phyloP scores from a whole-genome alignment of 1,284 basidiomycete genomes.

The Tremellales sp. region DNA sequence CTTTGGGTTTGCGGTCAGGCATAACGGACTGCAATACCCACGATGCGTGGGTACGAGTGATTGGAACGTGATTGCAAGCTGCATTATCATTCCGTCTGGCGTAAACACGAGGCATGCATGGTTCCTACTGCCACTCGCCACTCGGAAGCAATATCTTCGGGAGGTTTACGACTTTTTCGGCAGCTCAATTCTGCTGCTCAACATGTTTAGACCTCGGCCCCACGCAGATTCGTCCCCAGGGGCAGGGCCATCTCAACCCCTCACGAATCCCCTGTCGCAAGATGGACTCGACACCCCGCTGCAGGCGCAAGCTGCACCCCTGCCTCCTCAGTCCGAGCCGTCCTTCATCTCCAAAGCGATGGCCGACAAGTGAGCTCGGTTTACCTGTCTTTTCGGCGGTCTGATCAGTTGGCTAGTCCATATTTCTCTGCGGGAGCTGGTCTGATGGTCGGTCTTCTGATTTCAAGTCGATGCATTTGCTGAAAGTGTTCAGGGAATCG shows the following conservation, averaged over 20 bases:
- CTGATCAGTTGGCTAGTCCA: slow-evolving; percentile 56
- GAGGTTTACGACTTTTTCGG: too few species aligned
- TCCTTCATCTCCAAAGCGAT: slow-evolving; percentile 27
- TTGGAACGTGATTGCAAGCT: too few species aligned
- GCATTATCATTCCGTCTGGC: too few species aligned
- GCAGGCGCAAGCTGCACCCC: not conserved
- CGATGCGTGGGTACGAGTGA: too few species aligned
- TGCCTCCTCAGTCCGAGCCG: slow-evolving; percentile 3
- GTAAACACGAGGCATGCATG: too few species aligned
- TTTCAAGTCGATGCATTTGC: not conserved
- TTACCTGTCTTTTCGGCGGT: not conserved
- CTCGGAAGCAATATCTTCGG: too few species aligned
- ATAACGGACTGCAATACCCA: too few species aligned
- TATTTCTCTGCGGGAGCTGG: slow-evolving; percentile 96
- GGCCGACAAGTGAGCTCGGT: slow-evolving; percentile 37
- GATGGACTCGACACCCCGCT: not conserved
- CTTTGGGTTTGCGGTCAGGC: too few species aligned
- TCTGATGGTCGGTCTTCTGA: slow-evolving; percentile 66
- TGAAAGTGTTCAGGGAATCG: slow-evolving; percentile 63
- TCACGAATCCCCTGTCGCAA: not conserved
- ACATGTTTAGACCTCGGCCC: slow-evolving; percentile 4
- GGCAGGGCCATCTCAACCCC: slow-evolving; percentile 5
- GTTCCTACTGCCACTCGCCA: too few species aligned
- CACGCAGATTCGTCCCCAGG: not conserved
- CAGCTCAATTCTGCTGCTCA: too few species aligned